These are phyloP conservation scores for Polygonum maritimum DNA, from an alignment of 148 eudicot species.

Conservation along the genomic window DNA sequence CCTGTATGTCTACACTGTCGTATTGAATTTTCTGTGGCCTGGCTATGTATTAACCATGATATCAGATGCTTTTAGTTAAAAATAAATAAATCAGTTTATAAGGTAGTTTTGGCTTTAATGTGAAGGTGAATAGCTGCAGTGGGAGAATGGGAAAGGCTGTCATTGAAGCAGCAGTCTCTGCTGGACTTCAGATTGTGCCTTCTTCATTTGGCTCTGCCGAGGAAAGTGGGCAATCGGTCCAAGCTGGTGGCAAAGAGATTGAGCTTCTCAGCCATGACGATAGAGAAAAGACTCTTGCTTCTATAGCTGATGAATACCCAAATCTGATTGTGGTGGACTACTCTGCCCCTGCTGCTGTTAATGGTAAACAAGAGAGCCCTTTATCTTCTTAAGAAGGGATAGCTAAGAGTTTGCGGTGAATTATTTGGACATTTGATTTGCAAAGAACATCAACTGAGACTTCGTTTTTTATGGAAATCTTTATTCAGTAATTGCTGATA, in stretches of 20 bases:
- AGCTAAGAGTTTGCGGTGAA: not conserved
- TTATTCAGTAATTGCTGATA: not conserved
- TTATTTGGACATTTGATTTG: not conserved
- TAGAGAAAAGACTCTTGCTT: slow-evolving; percentile 49
- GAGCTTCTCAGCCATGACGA: slow-evolving; percentile 54
- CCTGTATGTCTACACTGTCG: not conserved
- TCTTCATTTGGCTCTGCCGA: slow-evolving; percentile 61
- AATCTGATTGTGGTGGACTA: slow-evolving; percentile 83
- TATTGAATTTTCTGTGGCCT: not conserved
- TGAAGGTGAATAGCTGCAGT: slow-evolving; percentile 79
- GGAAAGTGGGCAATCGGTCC: slow-evolving; percentile 46
- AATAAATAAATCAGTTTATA: not conserved
- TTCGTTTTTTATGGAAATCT: not conserved
- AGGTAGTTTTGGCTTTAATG: not conserved
- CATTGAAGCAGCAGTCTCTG: slow-evolving; percentile 65
- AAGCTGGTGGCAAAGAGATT: slow-evolving; percentile 67
- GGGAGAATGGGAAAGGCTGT: slow-evolving; percentile 96
- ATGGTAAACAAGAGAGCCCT: slow-evolving; percentile 36
- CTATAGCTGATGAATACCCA: slow-evolving; percentile 48
- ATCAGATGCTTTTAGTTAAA: not conserved
- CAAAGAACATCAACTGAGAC: not conserved
- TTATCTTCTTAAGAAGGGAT: not conserved
- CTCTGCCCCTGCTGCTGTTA: slow-evolving; percentile 77
- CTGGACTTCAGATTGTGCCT: slow-evolving; percentile 69
- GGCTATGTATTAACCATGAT: not conserved